Conservation (phyloP, 495 filamentous ascomycete species). For the Hypoxylon perforatum region DNA sequence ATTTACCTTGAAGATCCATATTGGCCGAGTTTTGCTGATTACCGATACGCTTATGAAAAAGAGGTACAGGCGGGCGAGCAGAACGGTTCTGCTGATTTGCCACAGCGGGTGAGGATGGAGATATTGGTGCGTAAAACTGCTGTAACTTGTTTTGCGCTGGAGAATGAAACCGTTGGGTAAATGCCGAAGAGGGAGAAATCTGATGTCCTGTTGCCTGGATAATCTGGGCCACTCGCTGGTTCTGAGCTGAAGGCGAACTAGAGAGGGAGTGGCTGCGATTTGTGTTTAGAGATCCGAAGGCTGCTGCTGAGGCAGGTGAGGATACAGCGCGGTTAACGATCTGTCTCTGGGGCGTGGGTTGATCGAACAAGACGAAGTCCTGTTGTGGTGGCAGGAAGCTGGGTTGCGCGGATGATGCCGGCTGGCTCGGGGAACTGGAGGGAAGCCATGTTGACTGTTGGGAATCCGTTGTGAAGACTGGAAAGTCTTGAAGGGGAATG, state of each 20-base stretch:
- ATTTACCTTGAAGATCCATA: constrained; percentile 61
- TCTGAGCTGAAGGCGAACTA: constrained; percentile 58
- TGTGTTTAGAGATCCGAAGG: constrained; percentile 45
- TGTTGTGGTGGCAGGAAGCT: constrained; percentile 56
- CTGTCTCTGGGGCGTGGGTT: constrained; percentile 55
- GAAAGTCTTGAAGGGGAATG: constrained; percentile 63
- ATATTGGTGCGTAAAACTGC: constrained; percentile 64
- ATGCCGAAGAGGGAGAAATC: constrained; percentile 64
- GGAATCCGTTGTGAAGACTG: constrained; percentile 70
- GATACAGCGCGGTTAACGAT: constrained; percentile 61
- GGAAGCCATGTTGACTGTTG: constrained; percentile 68
- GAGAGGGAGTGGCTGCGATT: constrained; percentile 49
- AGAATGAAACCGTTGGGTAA: constrained; percentile 66
- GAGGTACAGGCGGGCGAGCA: constrained; percentile 62
- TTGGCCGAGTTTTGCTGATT: constrained; percentile 55
- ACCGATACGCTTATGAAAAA: constrained; percentile 62
- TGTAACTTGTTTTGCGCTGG: constrained; percentile 53
- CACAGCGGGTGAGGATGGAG: constrained; percentile 58
- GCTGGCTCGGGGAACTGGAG: constrained; percentile 68
- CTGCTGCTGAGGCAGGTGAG: constrained; percentile 57
- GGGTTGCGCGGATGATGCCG: constrained; percentile 65
- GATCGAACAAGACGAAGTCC: constrained; percentile 67
- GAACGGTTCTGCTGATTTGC: constrained; percentile 59
- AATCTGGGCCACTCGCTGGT: constrained; percentile 68
- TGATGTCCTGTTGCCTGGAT: constrained; percentile 68